Conservation (phyloP, 2,329 filamentous ascomycete genomes). For the Phialemonium atrogriseum region DNA sequence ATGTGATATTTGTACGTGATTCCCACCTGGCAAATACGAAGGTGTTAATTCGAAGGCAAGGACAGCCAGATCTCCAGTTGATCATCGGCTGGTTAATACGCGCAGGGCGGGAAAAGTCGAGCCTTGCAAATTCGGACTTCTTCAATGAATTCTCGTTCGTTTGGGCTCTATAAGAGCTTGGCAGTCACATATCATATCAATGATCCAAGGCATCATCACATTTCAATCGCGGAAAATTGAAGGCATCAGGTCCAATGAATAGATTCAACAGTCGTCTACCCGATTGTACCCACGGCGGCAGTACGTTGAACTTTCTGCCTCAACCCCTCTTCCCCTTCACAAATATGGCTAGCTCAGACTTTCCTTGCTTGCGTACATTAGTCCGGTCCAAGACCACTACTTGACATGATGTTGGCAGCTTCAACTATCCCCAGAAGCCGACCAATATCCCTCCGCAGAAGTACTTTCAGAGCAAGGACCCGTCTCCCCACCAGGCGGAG, state of each 20-base stretch:
- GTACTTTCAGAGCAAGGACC: constrained; percentile 6
- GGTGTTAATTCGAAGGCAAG: too few species aligned
- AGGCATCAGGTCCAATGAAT: constrained; percentile 25
- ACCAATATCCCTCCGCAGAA: background rate
- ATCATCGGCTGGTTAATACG: too few species aligned
- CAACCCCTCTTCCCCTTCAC: constrained; percentile 6
- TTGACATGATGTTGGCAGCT: background rate
- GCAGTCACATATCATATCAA: too few species aligned
- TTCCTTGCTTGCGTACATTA: background rate
- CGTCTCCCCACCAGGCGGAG: constrained; percentile 6
- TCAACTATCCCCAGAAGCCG: constrained; percentile 2
- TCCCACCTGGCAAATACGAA: too few species aligned
- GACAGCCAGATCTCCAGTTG: too few species aligned
- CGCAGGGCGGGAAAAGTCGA: too few species aligned
- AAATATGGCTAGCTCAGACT: constrained; percentile 23
- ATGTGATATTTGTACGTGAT: too few species aligned
- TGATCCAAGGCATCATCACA: too few species aligned
- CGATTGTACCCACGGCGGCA: constrained; percentile 17
- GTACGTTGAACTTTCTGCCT: constrained; percentile 15
- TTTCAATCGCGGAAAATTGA: too few species aligned
- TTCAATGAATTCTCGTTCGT: too few species aligned
- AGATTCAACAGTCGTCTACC: constrained; percentile 48
- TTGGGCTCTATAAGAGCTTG: too few species aligned
- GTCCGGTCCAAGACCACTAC: constrained; percentile 4
- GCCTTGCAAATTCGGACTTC: too few species aligned